Conservation (phyloP, 1,139 yeast species). For the Pichia sp. region DNA sequence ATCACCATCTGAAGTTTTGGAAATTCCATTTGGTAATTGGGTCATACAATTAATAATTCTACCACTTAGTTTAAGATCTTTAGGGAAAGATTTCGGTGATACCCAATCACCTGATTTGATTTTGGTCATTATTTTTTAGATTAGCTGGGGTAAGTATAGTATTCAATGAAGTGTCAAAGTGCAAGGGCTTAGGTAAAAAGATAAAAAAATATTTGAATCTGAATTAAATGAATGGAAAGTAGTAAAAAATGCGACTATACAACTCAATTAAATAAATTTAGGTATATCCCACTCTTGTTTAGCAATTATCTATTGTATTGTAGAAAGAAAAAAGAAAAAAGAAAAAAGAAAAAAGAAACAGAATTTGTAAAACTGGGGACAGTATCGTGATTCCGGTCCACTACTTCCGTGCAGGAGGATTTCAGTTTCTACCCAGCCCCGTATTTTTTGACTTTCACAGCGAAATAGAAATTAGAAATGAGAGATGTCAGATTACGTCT, state of each 20-base stretch:
- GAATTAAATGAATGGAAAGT: background rate
- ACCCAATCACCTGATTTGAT: constrained; percentile 5
- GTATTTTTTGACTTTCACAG: background rate
- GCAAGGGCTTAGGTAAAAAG: background rate
- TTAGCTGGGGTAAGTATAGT: too few relatives aligned
- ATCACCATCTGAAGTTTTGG: constrained; percentile 32
- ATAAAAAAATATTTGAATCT: background rate
- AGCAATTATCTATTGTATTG: background rate
- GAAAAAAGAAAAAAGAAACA: background rate
- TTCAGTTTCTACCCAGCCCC: background rate
- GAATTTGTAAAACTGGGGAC: background rate
- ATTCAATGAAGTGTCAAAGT: too few relatives aligned
- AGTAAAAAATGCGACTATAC: background rate
- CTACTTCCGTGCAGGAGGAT: background rate
- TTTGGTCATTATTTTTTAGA: background rate
- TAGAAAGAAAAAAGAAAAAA: background rate
- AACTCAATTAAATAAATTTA: background rate
- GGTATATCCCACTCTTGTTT: background rate
- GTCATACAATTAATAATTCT: constrained; percentile 65
- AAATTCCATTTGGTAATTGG: constrained; percentile 58
- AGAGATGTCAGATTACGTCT: too few relatives aligned
- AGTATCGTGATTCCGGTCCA: background rate
- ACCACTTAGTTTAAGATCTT: constrained; percentile 39
- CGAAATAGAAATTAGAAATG: too few relatives aligned
- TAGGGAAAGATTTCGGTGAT: constrained; percentile 19